A percentile compares a stretch with the other conserved stretches of the same genome.
These are phyloP conservation scores for Verticillium nubilum DNA, from an alignment of 2,329 filamentous ascomycete species.

Conservation along the genomic window DNA sequence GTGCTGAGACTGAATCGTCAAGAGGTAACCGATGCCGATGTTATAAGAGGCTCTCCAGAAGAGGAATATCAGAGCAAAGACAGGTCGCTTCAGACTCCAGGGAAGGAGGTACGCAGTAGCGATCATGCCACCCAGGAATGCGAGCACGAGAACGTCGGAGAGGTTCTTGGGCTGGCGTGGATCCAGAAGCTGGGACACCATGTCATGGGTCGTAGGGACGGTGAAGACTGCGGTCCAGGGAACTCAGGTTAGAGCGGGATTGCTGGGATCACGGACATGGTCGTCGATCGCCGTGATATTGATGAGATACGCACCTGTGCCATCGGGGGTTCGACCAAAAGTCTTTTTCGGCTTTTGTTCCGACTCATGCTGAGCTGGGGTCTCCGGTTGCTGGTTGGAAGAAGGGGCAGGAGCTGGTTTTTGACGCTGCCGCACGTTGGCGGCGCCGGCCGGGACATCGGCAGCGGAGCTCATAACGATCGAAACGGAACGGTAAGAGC, in stretches of 20 bases:
- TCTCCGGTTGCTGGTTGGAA: neutral
- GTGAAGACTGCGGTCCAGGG: conserved; percentile 68
- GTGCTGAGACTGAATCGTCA: conserved; percentile 86
- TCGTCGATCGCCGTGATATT: neutral
- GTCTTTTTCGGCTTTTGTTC: conserved; percentile 58
- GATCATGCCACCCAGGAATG: conserved; percentile 71
- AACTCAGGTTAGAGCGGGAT: neutral
- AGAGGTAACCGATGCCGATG: conserved; percentile 82
- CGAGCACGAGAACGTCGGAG: conserved; percentile 75
- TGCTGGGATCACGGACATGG: neutral
- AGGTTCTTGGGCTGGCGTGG: conserved; percentile 93
- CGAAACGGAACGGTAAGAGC: neutral
- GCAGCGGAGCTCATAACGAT: conserved; percentile 24
- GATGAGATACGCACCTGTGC: conserved; percentile 63
- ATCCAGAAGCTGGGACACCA: conserved; percentile 96
- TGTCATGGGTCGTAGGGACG: conserved; percentile 94
- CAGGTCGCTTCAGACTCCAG: conserved; percentile 59
- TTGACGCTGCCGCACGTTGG: conserved; percentile 24
- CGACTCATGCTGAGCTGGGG: neutral
- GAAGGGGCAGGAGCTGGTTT: conserved; percentile 5
- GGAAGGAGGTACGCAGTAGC: conserved; percentile 70
- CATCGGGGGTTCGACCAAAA: conserved; percentile 85
- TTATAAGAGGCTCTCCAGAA: conserved; percentile 95
- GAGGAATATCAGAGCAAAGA: conserved; percentile 79
- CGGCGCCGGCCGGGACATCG: conserved; percentile 12